These are phyloP conservation scores for Penicillium waksmanii DNA, from an alignment of 495 filamentous ascomycete genomes.

Conservation along the genomic window DNA sequence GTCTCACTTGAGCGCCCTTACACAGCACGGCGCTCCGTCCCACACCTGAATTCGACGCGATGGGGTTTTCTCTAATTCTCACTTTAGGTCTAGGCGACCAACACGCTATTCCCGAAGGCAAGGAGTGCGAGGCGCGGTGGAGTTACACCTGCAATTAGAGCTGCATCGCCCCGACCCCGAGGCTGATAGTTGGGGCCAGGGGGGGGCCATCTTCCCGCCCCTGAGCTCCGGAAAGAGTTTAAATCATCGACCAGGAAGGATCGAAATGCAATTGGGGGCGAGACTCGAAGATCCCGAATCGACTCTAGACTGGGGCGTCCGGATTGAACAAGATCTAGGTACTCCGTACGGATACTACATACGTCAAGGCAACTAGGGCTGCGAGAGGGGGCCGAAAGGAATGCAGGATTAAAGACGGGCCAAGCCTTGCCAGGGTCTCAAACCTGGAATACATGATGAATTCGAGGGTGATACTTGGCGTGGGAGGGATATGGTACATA, in stretches of 20 bases:
- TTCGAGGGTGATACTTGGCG: no score
- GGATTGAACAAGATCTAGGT: neutral
- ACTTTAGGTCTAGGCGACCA: neutral
- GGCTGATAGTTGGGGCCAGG: neutral
- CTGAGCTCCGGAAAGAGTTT: neutral
- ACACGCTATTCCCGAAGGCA: neutral
- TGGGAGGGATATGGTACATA: no score
- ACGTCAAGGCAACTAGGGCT: conserved; percentile 1
- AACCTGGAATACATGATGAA: neutral
- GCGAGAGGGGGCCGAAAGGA: neutral
- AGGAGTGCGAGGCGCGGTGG: neutral
- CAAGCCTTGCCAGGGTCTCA: neutral
- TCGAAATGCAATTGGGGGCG: neutral
- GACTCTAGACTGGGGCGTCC: neutral
- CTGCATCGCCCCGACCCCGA: neutral
- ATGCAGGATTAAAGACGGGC: conserved; percentile 3
- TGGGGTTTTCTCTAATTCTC: neutral
- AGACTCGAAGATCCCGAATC: neutral
- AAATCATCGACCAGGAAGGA: conserved; percentile 2
- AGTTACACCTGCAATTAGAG: neutral
- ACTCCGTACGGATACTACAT: no score
- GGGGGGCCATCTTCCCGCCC: neutral
- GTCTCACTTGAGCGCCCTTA: neutral
- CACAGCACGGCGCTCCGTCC: neutral
- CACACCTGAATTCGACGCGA: neutral